These are phyloP conservation scores for Artemisia annua DNA, from an alignment of 129 eudicot genomes.

Conservation along the genomic window DNA sequence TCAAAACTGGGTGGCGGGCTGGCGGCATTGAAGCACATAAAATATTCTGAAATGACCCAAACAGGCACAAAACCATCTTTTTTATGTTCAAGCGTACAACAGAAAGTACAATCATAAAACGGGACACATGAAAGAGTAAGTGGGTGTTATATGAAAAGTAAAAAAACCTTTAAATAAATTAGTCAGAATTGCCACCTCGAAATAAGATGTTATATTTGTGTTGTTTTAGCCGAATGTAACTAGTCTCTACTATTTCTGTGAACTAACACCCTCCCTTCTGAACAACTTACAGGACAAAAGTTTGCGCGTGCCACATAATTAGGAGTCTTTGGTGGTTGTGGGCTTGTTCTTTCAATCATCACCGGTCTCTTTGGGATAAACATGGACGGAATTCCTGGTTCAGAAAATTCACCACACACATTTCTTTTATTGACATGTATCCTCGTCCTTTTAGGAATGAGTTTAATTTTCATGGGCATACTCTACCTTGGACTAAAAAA, in stretches of 20 bases:
- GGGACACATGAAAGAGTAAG: no score
- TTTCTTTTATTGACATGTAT: conserved; percentile 51
- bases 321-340: conserved; percentile 91
- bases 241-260: no score
- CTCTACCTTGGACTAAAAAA: conserved; percentile 59
- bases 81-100: neutral
- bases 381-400: conserved; percentile 76
- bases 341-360: conserved; percentile 59
- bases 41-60: no score
- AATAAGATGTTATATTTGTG: no score
- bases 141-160: no score
- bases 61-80: neutral
- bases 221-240: no score
- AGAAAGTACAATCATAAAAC: no score
- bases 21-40: no score
- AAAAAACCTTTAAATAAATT: no score
- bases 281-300: conserved; percentile 62
- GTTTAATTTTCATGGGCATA: conserved; percentile 55
- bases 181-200: no score
- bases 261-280: neutral
- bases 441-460: conserved; percentile 47
- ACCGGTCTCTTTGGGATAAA: conserved; percentile 76
- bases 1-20: no score
- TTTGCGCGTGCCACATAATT: conserved; percentile 82
- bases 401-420: conserved; percentile 50